Base-by-base conservation (phyloP, 2,329 filamentous ascomycete genomes). In the Celoporthe dispersa region DNA sequence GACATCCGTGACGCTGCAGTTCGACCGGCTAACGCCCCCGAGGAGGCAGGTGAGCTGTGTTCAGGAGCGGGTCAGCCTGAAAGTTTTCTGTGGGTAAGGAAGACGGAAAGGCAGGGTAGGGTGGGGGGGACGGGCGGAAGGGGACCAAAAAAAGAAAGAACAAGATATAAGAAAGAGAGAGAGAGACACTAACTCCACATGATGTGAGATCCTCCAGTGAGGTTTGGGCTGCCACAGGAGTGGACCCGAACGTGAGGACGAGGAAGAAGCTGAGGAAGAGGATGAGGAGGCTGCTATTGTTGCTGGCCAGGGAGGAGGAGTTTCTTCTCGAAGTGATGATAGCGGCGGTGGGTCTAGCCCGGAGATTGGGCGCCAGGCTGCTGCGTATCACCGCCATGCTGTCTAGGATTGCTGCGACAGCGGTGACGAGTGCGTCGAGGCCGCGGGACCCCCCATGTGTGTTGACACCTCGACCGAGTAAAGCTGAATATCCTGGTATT, bases 11-110 rank as follows among this genome's bases (percentile, higher is more conserved):
- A 31, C 9, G 35, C 31, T 39, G 37, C 70, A 71, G 60, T 22
- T 44, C 11, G 70, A 70, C 22, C 44, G 59, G 33, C 41, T 28
- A 61, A 70, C 37, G 7, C 55, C 68, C 64, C 61, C 41, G 51
- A 70, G 28, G 11, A 71, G 68, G 55, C 70, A 71, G 41, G 48
- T 62, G 44, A 67, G 35, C 70, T 71, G 64, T 35, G 64, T 22
- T 57, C 53, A 35, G 66, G 55, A 63, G 53, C 59, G 35, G 44
- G 53, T 28, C 37, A 62, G 60, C 1, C 6, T 35, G 31, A 60
- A 19, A 28, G 60, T n/a, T 22, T n/a, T n/a, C n/a, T 28, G 11
- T 35, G 16, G 14, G 59, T 8, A 28, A 12, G n/a, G 25, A n/a
- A 33, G 11, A 22, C n/a, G 2, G 16, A 35, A n/a, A 28, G 6